Evolutionary conservation across 768 basidiomycete species (phyloP), one percentile per base, ranked within the genome.

Genomic region (Auriscalpium microsporum): DNA sequence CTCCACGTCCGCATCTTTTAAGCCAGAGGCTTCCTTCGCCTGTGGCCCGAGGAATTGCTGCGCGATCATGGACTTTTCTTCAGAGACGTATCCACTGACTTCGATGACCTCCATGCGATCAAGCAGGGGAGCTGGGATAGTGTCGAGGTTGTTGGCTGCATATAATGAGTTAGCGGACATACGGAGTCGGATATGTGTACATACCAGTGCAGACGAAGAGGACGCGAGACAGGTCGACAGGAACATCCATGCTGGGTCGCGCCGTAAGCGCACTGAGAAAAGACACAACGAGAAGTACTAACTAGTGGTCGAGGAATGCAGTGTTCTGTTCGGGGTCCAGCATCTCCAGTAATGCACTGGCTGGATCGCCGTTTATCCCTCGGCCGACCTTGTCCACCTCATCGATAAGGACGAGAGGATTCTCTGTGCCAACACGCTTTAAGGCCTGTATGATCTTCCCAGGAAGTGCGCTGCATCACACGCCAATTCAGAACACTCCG

Each of bases 21-120:
- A 75, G 10, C 95, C 95, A 21, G 87, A 85, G 3, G 90, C 83
- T 60, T 93, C 90, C 74, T 86, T 94, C 6, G 94, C 95, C 69
- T 96, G 93, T 35, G 95, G 95, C 7, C 83, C 88, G 3, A 98
- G 82, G 66, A 93, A 97, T 61, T 82, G 79, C 45, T 85, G 81
- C 0, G 93, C 94, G 53, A 96, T 97, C 49, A 84, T 82, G 11
- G 83, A 73, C 73, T 95, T 97, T 71, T 95, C 93, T 66, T 94
- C 93, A 0, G 89, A 86, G 19, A 97, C 94, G 65, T 97, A 97
- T 16, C 94, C 92, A 53, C 86, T 87, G 21, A 97, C 90, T 74
- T 96, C 91, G 40, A 97, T 78, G 2, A 97, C 91, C 66, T 96
- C 94, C 94, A 97, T 96, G 58, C 94, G 84, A 67, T 97, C 94